Percentiles rank a stretch among this genome's conserved stretches.
Evolutionary conservation across 2,329 filamentous ascomycete species (phyloP).

Genomic region (Colletotrichum kahawae): DNA sequence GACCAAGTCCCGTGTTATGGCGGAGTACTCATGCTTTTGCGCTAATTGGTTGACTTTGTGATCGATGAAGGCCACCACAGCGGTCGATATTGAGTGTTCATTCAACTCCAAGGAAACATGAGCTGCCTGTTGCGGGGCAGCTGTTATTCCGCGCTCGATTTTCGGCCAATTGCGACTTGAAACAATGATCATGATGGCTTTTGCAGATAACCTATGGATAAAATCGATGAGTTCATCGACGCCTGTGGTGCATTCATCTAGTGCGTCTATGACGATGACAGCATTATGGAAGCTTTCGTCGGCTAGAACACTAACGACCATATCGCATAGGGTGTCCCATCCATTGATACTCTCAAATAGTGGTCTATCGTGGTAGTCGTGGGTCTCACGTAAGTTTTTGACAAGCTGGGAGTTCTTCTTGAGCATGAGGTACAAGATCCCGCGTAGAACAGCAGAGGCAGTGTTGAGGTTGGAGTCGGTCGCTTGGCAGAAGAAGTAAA

Average conservation of each 20-base stretch:
- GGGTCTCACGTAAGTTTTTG: not conserved
- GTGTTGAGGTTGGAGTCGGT: slow-evolving; percentile 40
- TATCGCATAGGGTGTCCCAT: slow-evolving; percentile 37
- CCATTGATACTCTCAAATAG: slow-evolving; percentile 39
- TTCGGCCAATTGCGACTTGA: no score
- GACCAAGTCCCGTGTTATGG: not conserved
- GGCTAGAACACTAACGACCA: slow-evolving; percentile 43
- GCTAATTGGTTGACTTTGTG: no score
- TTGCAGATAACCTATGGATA: no score
- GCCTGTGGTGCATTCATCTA: slow-evolving; percentile 19
- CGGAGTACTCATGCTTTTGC: not conserved
- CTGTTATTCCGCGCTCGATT: no score
- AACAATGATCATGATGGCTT: no score
- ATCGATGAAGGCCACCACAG: no score
- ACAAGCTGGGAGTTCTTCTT: not conserved
- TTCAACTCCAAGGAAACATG: no score
- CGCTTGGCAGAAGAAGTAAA: slow-evolving; percentile 49
- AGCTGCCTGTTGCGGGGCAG: no score
- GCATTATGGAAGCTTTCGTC: slow-evolving; percentile 31
- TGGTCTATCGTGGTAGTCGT: slow-evolving; percentile 27
- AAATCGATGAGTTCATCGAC: no score
- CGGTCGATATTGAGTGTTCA: no score
- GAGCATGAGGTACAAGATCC: slow-evolving; percentile 46
- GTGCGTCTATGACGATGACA: slow-evolving; percentile 38
- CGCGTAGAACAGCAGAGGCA: slow-evolving; percentile 43